Conservation (phyloP, 75 land plant species). For the Isoetes taiwanensis region DNA sequence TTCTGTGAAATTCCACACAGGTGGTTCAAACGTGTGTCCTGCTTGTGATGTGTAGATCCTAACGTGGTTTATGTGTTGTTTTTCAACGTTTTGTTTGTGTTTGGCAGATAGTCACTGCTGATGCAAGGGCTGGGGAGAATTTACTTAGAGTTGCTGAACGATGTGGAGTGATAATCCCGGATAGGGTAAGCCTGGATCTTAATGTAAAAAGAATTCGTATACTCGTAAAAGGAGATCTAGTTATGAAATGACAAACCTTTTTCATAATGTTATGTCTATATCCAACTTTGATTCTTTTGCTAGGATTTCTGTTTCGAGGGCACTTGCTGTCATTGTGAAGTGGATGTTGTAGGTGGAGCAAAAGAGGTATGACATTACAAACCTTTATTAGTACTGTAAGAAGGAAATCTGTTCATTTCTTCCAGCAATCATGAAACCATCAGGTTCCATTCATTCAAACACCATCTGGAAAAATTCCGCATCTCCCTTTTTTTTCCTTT, state of each 20-base stretch:
- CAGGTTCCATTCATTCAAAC: too few species aligned
- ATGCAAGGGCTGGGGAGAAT: conserved; percentile 26
- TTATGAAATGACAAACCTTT: too few species aligned
- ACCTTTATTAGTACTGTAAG: too few species aligned
- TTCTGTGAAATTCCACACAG: conserved; percentile 18
- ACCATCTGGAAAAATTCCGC: too few species aligned
- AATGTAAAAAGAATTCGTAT: too few species aligned
- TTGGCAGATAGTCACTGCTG: conserved; percentile 8
- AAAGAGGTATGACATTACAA: conserved; percentile 13
- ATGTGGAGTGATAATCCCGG: conserved; percentile 22
- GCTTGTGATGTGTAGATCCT: background rate
- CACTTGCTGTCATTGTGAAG: conserved; percentile 33
- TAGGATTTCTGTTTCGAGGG: conserved; percentile 38
- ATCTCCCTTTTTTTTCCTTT: too few species aligned
- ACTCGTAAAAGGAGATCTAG: too few species aligned
- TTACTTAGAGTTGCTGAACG: conserved; percentile 25
- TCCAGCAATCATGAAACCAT: too few species aligned
- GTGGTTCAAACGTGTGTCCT: conserved; percentile 12
- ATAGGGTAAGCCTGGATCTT: conserved; percentile 12
- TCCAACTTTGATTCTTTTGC: background rate
- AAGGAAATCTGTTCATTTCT: too few species aligned
- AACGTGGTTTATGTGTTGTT: background rate
- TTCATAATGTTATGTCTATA: background rate
- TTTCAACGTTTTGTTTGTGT: background rate
- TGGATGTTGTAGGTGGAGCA: conserved; percentile 34